These are phyloP conservation scores for Lactarius pseudohatsudake DNA, from an alignment of 768 basidiomycete genomes.

Conservation along the genomic window DNA sequence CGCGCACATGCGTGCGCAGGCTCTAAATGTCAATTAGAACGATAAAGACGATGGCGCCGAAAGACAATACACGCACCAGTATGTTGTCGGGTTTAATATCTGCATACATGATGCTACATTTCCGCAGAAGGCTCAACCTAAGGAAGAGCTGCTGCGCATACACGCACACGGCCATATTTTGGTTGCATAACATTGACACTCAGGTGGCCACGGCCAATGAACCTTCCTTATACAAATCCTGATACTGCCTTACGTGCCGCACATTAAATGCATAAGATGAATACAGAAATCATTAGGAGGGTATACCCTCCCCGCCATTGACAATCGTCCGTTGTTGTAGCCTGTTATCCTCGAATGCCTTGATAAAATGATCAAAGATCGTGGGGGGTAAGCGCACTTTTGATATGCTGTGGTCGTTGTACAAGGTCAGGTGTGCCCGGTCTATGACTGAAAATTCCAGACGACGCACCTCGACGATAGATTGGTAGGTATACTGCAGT, in stretches of 20 bases:
- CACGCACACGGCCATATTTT: background rate
- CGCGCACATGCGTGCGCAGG: too few species aligned
- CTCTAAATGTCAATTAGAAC: background rate
- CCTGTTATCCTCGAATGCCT: slow-evolving; percentile 6
- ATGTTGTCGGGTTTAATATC: slow-evolving; percentile 99
- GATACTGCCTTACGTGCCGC: background rate
- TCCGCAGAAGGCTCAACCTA: slow-evolving; percentile 77
- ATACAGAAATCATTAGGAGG: background rate
- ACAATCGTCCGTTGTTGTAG: background rate
- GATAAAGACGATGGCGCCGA: background rate
- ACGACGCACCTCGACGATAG: slow-evolving; percentile 19
- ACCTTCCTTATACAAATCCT: background rate
- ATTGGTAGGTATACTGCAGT: slow-evolving; percentile 13
- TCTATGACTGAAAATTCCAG: background rate
- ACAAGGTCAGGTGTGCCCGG: background rate
- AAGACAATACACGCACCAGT: slow-evolving; percentile 54
- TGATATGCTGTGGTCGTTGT: slow-evolving; percentile 9
- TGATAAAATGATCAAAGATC: slow-evolving; percentile 10
- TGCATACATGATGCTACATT: slow-evolving; percentile 94
- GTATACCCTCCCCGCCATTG: slow-evolving; percentile 5
- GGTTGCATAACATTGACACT: background rate
- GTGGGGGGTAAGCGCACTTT: slow-evolving; percentile 10
- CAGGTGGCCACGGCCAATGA: background rate
- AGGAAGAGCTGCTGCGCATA: slow-evolving; percentile 96
- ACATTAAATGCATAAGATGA: background rate